phyloP scores from a whole-genome alignment of 2,329 filamentous ascomycete genomes.

The Talaromyces albobiverticillius region DNA sequence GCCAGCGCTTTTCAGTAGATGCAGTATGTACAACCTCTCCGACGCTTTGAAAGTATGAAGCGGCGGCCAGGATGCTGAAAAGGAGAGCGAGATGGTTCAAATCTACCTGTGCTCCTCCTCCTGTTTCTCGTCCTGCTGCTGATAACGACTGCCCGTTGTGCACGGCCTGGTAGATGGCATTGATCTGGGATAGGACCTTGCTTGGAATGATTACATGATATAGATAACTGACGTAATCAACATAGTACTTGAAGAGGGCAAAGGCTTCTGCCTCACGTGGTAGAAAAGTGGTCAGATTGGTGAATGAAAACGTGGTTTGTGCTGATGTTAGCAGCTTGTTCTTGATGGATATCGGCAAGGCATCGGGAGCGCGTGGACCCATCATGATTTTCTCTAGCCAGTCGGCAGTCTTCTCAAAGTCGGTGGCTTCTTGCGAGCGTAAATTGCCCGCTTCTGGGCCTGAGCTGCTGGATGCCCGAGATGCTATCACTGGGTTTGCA shows the following conservation, averaged over 20 bases:
- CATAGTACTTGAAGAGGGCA: conserved; percentile 31
- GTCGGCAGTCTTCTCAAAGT: conserved; percentile 3
- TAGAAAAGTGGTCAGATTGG: conserved; percentile 23
- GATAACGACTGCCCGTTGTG: conserved; percentile 12
- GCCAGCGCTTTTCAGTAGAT: conserved; percentile 20
- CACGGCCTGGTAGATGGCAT: conserved; percentile 28
- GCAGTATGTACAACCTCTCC: conserved; percentile 16
- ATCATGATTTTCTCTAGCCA: conserved; percentile 13
- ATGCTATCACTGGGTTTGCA: conserved; percentile 9
- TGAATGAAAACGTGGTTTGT: conserved; percentile 15
- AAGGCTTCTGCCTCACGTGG: conserved; percentile 29
- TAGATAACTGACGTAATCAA: conserved; percentile 31
- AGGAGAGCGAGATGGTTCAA: conserved; percentile 30
- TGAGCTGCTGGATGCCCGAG: conserved; percentile 17
- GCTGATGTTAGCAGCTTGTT: background rate
- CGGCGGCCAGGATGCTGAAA: conserved; percentile 32
- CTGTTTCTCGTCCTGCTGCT: background rate
- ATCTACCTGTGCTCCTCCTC: conserved; percentile 14
- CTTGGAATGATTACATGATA: conserved; percentile 35
- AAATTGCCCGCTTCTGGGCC: conserved; percentile 27
- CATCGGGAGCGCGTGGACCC: conserved; percentile 6
- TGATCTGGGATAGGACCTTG: conserved; percentile 24
- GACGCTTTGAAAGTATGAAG: conserved; percentile 25
- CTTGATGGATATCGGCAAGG: conserved; percentile 7
- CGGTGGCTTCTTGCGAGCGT: conserved; percentile 7